These are phyloP conservation scores for Exutisphaerella laricina DNA, from an alignment of 2,329 filamentous ascomycete genomes.

Conservation along the genomic window DNA sequence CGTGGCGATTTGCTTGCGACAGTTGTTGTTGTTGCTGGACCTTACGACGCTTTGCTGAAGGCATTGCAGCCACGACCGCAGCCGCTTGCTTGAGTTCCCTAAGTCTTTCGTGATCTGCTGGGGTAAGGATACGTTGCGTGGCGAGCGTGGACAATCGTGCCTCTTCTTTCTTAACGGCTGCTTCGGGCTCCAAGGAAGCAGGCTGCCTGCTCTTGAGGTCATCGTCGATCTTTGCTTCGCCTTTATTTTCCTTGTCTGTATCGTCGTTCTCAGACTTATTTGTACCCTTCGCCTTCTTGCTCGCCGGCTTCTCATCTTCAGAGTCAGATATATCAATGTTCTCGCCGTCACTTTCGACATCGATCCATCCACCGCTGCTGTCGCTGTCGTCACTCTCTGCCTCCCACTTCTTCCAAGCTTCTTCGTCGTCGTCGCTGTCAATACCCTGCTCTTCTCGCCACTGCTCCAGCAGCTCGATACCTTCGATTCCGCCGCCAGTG, in stretches of 20 bases:
- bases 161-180: constrained; percentile 28
- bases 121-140: constrained; percentile 90
- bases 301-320: constrained; percentile 61
- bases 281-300: constrained; percentile 35
- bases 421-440: constrained; percentile 54
- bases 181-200: constrained; percentile 27
- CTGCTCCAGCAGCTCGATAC: constrained; percentile 80
- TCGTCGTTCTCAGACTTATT: constrained; percentile 38
- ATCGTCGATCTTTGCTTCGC: constrained; percentile 16
- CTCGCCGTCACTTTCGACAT: constrained; percentile 75
- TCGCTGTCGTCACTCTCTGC: constrained; percentile 57
- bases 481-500: constrained; percentile 76
- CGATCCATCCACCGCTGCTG: constrained; percentile 87
- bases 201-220: constrained; percentile 30
- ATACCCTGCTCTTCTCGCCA: constrained; percentile 88
- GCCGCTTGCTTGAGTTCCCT: constrained; percentile 76
- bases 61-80: constrained; percentile 59
- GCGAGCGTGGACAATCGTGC: constrained; percentile 61
- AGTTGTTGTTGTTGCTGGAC: constrained; percentile 21
- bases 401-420: constrained; percentile 55
- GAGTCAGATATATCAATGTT: constrained; percentile 67
- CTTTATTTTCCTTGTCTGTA: constrained; percentile 10
- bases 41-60: constrained; percentile 38
- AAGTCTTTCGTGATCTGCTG: constrained; percentile 91
- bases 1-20: constrained; percentile 46